These are phyloP conservation scores for Otatea glauca DNA, from an alignment of 176 grass and related monocot species.

Conservation along the genomic window DNA sequence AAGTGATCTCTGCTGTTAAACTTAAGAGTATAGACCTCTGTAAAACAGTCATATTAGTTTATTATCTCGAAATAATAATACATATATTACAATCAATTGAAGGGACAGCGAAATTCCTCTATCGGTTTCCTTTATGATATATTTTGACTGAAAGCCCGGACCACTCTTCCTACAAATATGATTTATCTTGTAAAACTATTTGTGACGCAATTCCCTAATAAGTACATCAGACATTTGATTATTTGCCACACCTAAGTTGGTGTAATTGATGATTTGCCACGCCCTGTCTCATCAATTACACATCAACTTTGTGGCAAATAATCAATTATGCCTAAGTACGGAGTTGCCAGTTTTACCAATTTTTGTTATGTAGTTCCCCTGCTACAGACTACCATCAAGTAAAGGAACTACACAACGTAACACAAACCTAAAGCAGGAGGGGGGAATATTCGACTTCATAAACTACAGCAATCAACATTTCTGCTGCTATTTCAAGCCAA, in stretches of 20 bases:
- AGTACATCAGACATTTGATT: not conserved
- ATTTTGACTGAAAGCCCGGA: not conserved
- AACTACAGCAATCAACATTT: not conserved
- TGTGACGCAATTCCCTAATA: not conserved
- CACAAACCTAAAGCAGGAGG: not conserved
- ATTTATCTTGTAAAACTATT: not conserved
- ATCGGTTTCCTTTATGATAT: not conserved
- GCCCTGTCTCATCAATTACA: no score
- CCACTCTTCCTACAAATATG: not conserved
- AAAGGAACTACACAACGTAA: slow-evolving; percentile 1
- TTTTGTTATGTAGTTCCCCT: not conserved
- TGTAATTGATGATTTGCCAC: no score
- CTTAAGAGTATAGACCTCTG: not conserved
- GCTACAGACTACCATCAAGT: not conserved
- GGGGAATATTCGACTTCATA: not conserved
- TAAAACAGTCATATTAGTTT: not conserved
- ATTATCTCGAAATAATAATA: not conserved
- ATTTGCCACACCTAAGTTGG: no score
- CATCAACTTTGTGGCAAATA: no score
- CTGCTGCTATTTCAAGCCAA: not conserved
- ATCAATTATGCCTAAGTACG: not conserved
- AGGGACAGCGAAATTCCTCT: not conserved
- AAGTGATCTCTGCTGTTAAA: not conserved
- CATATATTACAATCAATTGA: not conserved
- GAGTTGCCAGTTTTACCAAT: not conserved